Evolutionary conservation across 208 protist species (phyloP).

Genomic region (Angomonas deanei): DNA sequence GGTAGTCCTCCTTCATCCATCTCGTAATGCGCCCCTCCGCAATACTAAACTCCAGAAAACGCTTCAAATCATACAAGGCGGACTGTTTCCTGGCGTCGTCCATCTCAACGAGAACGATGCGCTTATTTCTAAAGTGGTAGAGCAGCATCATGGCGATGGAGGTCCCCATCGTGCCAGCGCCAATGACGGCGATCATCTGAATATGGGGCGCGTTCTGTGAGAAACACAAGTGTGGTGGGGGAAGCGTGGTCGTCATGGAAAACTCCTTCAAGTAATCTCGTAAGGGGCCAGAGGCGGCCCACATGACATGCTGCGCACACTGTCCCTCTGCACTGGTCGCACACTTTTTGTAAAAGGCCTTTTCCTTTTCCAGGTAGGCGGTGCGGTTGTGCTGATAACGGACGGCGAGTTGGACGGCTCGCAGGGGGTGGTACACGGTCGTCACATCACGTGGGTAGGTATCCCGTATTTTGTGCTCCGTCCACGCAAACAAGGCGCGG

Average conservation of each 20-base stretch:
- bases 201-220: slow-evolving; percentile 10
- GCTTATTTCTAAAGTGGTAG: slow-evolving; percentile 30
- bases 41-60: slow-evolving; percentile 26
- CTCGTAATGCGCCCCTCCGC: slow-evolving; percentile 19
- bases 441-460: slow-evolving; percentile 31
- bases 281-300: slow-evolving; percentile 28
- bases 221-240: background rate
- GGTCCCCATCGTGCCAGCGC: slow-evolving; percentile 73
- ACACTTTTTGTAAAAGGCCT: slow-evolving; percentile 34
- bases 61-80: slow-evolving; percentile 17
- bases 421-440: slow-evolving; percentile 35
- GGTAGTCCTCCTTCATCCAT: slow-evolving; percentile 18
- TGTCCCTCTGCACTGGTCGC: slow-evolving; percentile 29
- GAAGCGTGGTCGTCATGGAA: background rate
- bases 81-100: slow-evolving; percentile 26
- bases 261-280: background rate
- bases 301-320: slow-evolving; percentile 73
- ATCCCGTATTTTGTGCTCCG: slow-evolving; percentile 32
- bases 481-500: slow-evolving; percentile 27
- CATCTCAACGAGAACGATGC: slow-evolving; percentile 70
- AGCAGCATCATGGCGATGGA: slow-evolving; percentile 73
- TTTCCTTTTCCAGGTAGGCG: slow-evolving; percentile 31
- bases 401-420: slow-evolving; percentile 34
- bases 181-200: slow-evolving; percentile 58
- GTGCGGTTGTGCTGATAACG: slow-evolving; percentile 9